Conservation (phyloP, 495 filamentous ascomycete genomes). For the Melanomma pulvis-pyrius region DNA sequence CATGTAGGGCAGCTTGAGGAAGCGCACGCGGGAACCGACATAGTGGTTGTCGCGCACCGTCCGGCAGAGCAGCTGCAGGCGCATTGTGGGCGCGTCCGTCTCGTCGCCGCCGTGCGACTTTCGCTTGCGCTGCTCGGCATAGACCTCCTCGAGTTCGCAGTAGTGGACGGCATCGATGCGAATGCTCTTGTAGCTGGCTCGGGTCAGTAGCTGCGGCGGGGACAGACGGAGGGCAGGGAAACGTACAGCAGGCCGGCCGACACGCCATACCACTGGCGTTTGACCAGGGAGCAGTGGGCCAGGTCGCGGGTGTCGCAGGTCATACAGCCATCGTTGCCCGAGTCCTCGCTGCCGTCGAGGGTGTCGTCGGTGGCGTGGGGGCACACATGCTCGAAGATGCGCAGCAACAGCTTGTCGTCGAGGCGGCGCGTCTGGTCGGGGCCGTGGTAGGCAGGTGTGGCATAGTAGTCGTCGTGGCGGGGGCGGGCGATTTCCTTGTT, state of each 20-base stretch:
- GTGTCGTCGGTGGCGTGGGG: conserved; percentile 77
- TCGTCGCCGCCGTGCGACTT: conserved; percentile 74
- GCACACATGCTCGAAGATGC: conserved; percentile 80
- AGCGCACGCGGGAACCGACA: conserved; percentile 68
- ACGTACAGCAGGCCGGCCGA: conserved; percentile 32
- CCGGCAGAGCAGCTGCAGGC: conserved; percentile 76
- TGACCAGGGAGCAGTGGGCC: conserved; percentile 73
- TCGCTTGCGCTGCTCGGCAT: conserved; percentile 75
- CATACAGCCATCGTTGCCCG: conserved; percentile 86
- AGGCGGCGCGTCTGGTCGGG: conserved; percentile 57
- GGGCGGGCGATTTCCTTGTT: conserved; percentile 13
- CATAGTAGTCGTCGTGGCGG: conserved; percentile 14
- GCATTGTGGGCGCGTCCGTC: conserved; percentile 73
- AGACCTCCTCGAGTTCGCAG: conserved; percentile 79
- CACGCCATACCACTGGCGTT: conserved; percentile 67
- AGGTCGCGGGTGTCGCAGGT: conserved; percentile 94
- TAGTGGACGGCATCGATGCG: conserved; percentile 95
- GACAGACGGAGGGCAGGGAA: neutral
- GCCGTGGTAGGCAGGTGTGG: conserved; percentile 41
- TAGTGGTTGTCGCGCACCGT: conserved; percentile 74
- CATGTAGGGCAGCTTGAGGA: conserved; percentile 95
- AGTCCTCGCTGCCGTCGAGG: conserved; percentile 81
- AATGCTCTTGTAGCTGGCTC: conserved; percentile 78
- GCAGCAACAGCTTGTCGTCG: conserved; percentile 64
- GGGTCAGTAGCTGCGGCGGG: conserved; percentile 5